Evolutionary conservation across 202 grass and related monocot species (phyloP).

Genomic region (Setaria viridis): DNA sequence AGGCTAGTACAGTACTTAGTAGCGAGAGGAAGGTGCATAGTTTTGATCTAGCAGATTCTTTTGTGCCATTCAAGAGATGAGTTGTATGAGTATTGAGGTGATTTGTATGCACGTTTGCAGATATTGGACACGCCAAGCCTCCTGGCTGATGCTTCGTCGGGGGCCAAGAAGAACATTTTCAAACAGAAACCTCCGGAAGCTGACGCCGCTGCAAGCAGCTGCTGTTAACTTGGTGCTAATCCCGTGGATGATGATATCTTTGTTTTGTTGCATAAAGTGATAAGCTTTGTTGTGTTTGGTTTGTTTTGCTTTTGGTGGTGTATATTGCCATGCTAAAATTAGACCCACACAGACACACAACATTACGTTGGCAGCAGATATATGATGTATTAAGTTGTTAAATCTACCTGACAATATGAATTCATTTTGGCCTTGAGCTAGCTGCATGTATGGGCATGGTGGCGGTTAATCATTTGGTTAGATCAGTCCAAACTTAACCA

Average conservation of each 20-base stretch:
- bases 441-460: too few relatives aligned
- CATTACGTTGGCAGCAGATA: neutral
- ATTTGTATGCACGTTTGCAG: slow-evolving; percentile 37
- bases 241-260: neutral
- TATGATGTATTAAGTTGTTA: slow-evolving; percentile 29
- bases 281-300: slow-evolving; percentile 38
- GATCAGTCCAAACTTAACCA: too few relatives aligned
- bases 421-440: neutral
- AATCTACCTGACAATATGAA: neutral
- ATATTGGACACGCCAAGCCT: slow-evolving; percentile 93
- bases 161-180: slow-evolving; percentile 88
- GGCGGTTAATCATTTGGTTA: too few relatives aligned
- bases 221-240: slow-evolving; percentile 59
- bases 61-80: neutral
- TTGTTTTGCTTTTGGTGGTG: slow-evolving; percentile 35
- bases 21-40: neutral
- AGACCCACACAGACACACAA: neutral
- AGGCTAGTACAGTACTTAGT: neutral
- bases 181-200: slow-evolving; percentile 83
- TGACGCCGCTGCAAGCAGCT: slow-evolving; percentile 68
- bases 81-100: neutral
- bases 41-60: neutral
- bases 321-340: slow-evolving; percentile 43
- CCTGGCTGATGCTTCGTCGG: slow-evolving; percentile 71
- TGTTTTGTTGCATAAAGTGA: slow-evolving; percentile 32